Base-by-base conservation (phyloP, 306 rosid species). In the Abrus pulchellus region DNA sequence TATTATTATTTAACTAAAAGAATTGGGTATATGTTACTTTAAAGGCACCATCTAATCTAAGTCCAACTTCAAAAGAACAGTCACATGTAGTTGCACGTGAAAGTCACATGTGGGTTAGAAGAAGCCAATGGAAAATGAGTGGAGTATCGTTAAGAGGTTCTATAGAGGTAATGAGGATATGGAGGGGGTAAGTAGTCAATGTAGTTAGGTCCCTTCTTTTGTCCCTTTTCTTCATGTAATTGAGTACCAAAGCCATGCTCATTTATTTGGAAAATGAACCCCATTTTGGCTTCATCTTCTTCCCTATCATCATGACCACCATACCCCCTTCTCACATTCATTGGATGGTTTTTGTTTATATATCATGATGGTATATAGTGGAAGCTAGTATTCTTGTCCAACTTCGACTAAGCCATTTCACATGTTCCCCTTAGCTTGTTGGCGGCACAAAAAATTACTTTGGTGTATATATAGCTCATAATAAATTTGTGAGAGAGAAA, bases 181-280 rank as follows among this genome's bases (percentile, higher is more conserved):
- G 83, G 70, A 72, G 62, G 78, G 83, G 80, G 57, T 83, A 72
- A 83, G 79, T 83, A 87, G 97, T 94, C 91, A 92, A 92, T 89
- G 78, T 75, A 59, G 92, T 94, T 90, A 90, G 97, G 97, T 90
- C 85, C 87, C 86, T 84, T 80, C 40, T 80, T 86, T 89, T 89
- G 92, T 83, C 88, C 49, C 72, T 86, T 90, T 92, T 89, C 91
- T 86, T 86, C 8, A 60, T 74, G 94, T 79, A 90, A 92, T 90
- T 85, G 98, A 94, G 97, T 91, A 88, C 89, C 83, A 87, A 83
- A 87, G 76, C 89, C 88, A 86, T 88, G 85, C 90, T 87, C 92
- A 90, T 92, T 89, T 82, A 90, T 90, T 90, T 87, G 90, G 93
- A 94, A 92, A 92, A 94, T 87, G 93, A 88, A 89, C 43, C 87